Conservation (phyloP, 2,329 filamentous ascomycete genomes). For the Pseudocercospora fijiensis region DNA sequence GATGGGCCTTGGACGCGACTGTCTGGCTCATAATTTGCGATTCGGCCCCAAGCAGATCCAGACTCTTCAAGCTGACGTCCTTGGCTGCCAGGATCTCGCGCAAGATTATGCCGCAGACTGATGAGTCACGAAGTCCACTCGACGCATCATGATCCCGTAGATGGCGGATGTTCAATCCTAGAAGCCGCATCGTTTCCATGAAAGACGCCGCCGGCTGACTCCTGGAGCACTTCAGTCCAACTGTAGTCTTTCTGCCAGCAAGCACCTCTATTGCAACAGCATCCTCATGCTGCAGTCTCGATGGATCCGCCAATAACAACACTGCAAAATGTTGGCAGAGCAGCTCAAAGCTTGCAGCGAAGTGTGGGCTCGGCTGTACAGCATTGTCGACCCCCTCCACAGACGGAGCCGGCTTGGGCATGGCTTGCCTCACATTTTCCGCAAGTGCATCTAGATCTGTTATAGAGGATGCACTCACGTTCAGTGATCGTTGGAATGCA, state of each 20-base stretch:
- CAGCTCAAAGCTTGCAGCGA: constrained; percentile 48
- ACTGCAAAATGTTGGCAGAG: constrained; percentile 42
- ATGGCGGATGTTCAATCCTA: constrained; percentile 11
- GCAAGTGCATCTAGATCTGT: constrained; percentile 24
- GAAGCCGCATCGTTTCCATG: constrained; percentile 9
- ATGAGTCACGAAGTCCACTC: background rate
- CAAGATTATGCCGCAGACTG: constrained; percentile 4
- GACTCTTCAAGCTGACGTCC: constrained; percentile 42
- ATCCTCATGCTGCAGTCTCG: constrained; percentile 1
- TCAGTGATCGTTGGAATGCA: constrained; percentile 29
- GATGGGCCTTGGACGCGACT: constrained; percentile 37
- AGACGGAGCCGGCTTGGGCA: constrained; percentile 12
- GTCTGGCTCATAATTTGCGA: constrained; percentile 41
- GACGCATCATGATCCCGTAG: background rate
- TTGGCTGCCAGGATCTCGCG: constrained; percentile 24
- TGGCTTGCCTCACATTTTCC: constrained; percentile 19
- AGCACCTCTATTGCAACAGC: constrained; percentile 21
- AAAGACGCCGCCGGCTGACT: background rate
- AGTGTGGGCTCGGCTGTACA: constrained; percentile 41
- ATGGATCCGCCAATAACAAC: constrained; percentile 6
- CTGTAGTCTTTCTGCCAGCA: constrained; percentile 14
- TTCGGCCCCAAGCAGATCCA: constrained; percentile 46
- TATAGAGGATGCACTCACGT: constrained; percentile 14
- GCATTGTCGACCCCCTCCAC: constrained; percentile 14
- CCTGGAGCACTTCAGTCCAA: background rate